Base-by-base conservation (phyloP, 1,139 yeast genomes). In the Zygoascus sp. region DNA sequence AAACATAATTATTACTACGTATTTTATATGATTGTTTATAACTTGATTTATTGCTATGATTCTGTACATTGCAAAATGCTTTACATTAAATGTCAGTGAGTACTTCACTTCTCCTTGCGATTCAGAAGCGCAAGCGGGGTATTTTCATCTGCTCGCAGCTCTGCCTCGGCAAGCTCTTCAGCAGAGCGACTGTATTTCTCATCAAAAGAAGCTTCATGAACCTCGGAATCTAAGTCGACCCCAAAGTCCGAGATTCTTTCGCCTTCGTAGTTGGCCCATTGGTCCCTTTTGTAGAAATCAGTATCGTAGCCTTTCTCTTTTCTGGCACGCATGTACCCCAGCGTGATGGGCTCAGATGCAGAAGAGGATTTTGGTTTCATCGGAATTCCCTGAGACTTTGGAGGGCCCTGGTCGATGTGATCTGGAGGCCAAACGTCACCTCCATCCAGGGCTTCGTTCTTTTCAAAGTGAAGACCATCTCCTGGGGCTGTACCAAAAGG, bases 211-310 rank as follows among this genome's bases (percentile, higher is more conserved):
- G 22, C 34, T 13, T 21, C 16, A 16, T 30, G 34, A 13, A 11
- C 37, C 40, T 59, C 63, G 44, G 55, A 63, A 57, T 81, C 88
- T 3, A 80, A 53, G 61, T 90, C 97, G 2, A 92, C 97, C 1
- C 97, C 97, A 63, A 79, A 89, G 65, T 88, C 96, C 39, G 75
- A 75, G 45, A 92, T 68, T 4, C 77, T 75, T 59, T 90, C 97
- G 7, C 98, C 98, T 64, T 83, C 74, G 41, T 76, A 82, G 60
- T 87, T 89, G 50, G 68, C 68, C 96, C 96, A 90, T 43, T 77
- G 72, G 19, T 64, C 70, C 21, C 84, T 64, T 8, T 63, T 58
- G 55, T 64, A 70, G 49, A 41, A 28, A 30, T 42, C 47, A 32
- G 41, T 28, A 25, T 46, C 40, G 17, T 16, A 23, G 11, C 34